A percentile compares a stretch with the other conserved stretches of the same genome.
Evolutionary conservation across 2,329 filamentous ascomycete species (phyloP).

Genomic region (Colletotrichum shisoi): DNA sequence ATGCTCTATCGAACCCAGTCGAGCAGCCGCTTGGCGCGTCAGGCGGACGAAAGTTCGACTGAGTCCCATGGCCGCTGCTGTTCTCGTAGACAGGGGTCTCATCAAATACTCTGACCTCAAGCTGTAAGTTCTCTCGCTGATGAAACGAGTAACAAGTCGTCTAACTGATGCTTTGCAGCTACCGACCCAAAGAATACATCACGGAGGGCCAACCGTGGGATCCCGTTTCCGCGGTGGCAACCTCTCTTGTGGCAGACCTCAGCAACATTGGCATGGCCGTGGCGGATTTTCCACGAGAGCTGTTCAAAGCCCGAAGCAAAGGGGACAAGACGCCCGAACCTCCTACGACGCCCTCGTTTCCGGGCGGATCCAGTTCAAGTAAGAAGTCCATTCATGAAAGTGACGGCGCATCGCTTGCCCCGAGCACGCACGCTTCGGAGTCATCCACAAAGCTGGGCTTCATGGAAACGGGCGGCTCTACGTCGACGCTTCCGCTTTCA

Average conservation of each 20-base stretch:
- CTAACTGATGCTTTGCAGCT: slow-evolving; percentile 47
- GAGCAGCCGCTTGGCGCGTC: slow-evolving; percentile 78
- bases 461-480: slow-evolving; percentile 24
- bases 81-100: slow-evolving; percentile 69
- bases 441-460: slow-evolving; percentile 35
- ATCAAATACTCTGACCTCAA: slow-evolving; percentile 76
- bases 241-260: slow-evolving; percentile 82
- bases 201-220: slow-evolving; percentile 81
- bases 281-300: slow-evolving; percentile 72
- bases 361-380: slow-evolving; percentile 18
- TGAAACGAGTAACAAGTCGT: too few species aligned
- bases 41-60: slow-evolving; percentile 71
- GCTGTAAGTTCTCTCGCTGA: slow-evolving; percentile 60
- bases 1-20: slow-evolving; percentile 73
- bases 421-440: slow-evolving; percentile 29
- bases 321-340: slow-evolving; percentile 35
- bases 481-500: slow-evolving; percentile 25
- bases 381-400: slow-evolving; percentile 16
- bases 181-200: slow-evolving; percentile 70
- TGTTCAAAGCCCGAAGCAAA: slow-evolving; percentile 56
- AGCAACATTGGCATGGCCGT: slow-evolving; percentile 82
- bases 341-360: slow-evolving; percentile 18
- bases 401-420: slow-evolving; percentile 20
- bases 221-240: slow-evolving; percentile 78
- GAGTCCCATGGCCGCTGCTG: slow-evolving; percentile 75